These are phyloP conservation scores for Cucumis hystrix DNA, from an alignment of 306 rosid genomes.

Conservation along the genomic window DNA sequence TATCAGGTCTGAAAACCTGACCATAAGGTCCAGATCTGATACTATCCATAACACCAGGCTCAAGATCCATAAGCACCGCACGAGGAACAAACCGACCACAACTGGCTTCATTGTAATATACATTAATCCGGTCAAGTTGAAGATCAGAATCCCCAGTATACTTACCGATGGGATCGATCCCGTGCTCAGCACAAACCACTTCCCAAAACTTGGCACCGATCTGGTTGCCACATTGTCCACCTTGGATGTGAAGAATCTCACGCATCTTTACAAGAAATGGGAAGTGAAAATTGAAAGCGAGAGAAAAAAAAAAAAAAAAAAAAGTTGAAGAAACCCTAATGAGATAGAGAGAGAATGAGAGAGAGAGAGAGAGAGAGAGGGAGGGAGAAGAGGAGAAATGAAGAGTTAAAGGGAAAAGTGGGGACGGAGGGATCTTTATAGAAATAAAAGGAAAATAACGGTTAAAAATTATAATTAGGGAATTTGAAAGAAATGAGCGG, in stretches of 20 bases:
- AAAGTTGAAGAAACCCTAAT: neutral
- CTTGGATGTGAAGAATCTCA: constrained; percentile 43
- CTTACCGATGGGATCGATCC: constrained; percentile 32
- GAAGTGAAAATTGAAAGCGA: neutral
- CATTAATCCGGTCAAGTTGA: constrained; percentile 41
- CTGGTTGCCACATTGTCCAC: constrained; percentile 49
- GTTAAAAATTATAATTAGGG: neutral
- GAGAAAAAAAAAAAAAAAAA: neutral
- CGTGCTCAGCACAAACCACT: constrained; percentile 32
- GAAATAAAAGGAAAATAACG: constrained; percentile 8
- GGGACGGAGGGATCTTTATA: constrained; percentile 3
- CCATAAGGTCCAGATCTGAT: constrained; percentile 36
- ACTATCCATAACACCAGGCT: constrained; percentile 41
- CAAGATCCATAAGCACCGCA: constrained; percentile 43
- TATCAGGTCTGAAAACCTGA: constrained; percentile 33
- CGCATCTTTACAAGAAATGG: constrained; percentile 16
- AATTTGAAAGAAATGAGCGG: constrained; percentile 3
- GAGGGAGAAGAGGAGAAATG: neutral
- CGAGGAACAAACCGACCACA: constrained; percentile 32
- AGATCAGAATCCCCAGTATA: constrained; percentile 27
- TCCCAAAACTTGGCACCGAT: constrained; percentile 39
- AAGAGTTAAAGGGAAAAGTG: neutral
- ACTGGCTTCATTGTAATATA: constrained; percentile 36
- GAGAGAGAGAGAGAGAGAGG: neutral
- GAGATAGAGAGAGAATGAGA: neutral